These are phyloP conservation scores for Solanum chilense DNA, from an alignment of 257 asterid genomes.

Conservation along the genomic window DNA sequence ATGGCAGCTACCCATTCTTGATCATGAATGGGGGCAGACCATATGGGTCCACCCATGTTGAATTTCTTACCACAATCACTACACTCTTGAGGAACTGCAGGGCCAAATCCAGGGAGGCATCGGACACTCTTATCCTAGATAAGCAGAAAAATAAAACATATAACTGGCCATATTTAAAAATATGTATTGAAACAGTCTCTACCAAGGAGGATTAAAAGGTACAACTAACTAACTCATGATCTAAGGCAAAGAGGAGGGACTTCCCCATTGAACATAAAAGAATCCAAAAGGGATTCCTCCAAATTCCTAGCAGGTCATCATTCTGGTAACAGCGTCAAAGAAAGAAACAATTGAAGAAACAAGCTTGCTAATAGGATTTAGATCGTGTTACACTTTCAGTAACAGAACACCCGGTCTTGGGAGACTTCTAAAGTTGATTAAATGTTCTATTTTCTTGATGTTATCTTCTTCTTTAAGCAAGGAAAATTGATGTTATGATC, in stretches of 20 bases:
- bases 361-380: neutral
- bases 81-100: constrained; percentile 78
- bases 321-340: neutral
- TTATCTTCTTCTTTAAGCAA: neutral
- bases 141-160: neutral
- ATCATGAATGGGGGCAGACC: constrained; percentile 98
- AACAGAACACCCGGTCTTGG: neutral
- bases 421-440: neutral
- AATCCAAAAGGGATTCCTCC: neutral
- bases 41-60: constrained; percentile 98
- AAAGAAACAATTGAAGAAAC: neutral
- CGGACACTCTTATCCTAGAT: constrained; percentile 65
- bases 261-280: neutral
- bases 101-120: constrained; percentile 94
- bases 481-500: neutral
- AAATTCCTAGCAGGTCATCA: neutral
- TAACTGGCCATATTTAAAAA: neutral
- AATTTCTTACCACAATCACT: constrained; percentile 87
- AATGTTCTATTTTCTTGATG: neutral
- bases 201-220: neutral
- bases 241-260: neutral
- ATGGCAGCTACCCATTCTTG: constrained; percentile 84
- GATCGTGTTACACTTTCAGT: neutral
- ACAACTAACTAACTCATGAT: neutral
- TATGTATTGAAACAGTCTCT: neutral